phyloP scores from a whole-genome alignment of 371 early-diverging fungal genomes.

The Mucor sp. region DNA sequence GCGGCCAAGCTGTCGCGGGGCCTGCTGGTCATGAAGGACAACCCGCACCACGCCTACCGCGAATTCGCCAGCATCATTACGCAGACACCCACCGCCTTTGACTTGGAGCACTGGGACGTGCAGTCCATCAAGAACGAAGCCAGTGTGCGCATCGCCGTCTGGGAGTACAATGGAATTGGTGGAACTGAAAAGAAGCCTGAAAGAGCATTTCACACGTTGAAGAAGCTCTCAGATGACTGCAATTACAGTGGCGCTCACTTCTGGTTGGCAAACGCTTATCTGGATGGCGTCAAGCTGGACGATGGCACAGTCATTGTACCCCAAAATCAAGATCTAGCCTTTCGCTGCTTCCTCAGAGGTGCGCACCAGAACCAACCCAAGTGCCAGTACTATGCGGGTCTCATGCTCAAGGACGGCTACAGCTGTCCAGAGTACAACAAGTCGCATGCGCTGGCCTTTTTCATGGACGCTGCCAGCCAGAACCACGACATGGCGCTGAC shows the following conservation, averaged over 20 bases:
- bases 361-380: not conserved
- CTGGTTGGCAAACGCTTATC: slow-evolving; percentile 15
- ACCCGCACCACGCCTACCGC: slow-evolving; percentile 13
- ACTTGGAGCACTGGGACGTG: slow-evolving; percentile 18
- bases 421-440: not conserved
- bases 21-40: slow-evolving; percentile 14
- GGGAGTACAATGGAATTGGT: slow-evolving; percentile 23
- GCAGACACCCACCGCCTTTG: not conserved
- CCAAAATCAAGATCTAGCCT: slow-evolving; percentile 4
- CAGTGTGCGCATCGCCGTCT: slow-evolving; percentile 15
- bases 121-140: slow-evolving; percentile 18
- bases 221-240: slow-evolving; percentile 15
- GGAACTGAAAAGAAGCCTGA: slow-evolving; percentile 8
- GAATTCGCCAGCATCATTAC: slow-evolving; percentile 9
- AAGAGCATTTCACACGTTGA: slow-evolving; percentile 10
- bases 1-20: slow-evolving; percentile 20
- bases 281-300: slow-evolving; percentile 11
- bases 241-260: slow-evolving; percentile 21
- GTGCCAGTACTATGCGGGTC: slow-evolving; percentile 11
- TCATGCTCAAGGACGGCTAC: slow-evolving; percentile 16
- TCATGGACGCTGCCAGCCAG: slow-evolving; percentile 13
- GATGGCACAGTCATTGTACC: slow-evolving; percentile 1
- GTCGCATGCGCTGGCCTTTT: slow-evolving; percentile 13
- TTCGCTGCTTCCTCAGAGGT: slow-evolving; percentile 13
- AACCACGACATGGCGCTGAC: slow-evolving; percentile 13